Evolutionary conservation across 1,284 basidiomycete species (phyloP).

Genomic region (Cryptococcus sp.): DNA sequence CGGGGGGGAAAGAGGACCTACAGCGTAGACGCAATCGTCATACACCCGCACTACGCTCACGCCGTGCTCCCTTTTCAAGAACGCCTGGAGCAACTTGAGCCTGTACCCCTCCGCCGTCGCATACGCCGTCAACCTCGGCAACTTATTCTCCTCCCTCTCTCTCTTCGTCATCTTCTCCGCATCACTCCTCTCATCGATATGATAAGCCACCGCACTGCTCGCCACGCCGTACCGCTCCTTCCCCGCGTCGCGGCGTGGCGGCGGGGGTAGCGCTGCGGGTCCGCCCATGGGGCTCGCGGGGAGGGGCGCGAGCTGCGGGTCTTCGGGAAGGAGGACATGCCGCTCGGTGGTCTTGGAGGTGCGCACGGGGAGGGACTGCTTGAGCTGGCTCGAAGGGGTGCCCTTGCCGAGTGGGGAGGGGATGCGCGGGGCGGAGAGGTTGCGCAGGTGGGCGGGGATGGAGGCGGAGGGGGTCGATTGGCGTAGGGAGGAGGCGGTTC

Average conservation of each 20-base stretch:
- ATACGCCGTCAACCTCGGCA: conserved; percentile 77
- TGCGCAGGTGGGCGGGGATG: conserved; percentile 45
- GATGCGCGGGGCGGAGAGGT: conserved; percentile 42
- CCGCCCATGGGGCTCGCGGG: conserved; percentile 40
- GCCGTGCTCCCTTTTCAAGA: conserved; percentile 89
- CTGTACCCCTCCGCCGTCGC: conserved; percentile 78
- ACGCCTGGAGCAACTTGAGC: conserved; percentile 71
- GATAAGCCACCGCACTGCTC: neutral
- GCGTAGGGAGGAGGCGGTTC: conserved; percentile 47
- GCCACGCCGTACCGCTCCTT: neutral
- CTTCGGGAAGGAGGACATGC: conserved; percentile 85
- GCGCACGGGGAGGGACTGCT: conserved; percentile 57
- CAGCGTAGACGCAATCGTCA: conserved; percentile 89
- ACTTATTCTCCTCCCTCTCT: conserved; percentile 69
- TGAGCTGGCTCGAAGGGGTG: conserved; percentile 40
- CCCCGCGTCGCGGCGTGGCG: conserved; percentile 2
- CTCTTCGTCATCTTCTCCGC: conserved; percentile 59
- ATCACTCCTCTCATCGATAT: conserved; percentile 43
- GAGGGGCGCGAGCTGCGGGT: conserved; percentile 80
- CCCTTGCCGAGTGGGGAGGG: conserved; percentile 49
- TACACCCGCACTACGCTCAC: conserved; percentile 77
- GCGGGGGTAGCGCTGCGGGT: conserved; percentile 17
- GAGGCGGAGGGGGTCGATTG: conserved; percentile 28
- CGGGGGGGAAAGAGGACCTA: conserved; percentile 52
- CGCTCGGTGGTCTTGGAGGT: conserved; percentile 89